Evolutionary conservation across 495 filamentous ascomycete genomes (phyloP), one percentile per base, ranked within the genome.

Genomic region (Podospora australis): DNA sequence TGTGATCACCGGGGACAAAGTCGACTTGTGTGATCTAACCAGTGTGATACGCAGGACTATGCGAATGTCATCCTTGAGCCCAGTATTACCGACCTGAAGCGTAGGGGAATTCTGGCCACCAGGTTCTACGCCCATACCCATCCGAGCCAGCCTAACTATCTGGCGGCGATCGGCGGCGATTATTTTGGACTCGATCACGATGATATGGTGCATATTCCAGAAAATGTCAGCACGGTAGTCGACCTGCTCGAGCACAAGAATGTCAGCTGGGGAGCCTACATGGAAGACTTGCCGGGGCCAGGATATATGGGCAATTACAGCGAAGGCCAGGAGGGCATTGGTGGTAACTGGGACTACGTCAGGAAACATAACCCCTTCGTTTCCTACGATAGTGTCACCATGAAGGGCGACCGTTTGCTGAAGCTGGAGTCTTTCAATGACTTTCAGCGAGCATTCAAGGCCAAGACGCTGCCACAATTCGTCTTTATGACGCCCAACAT

Each of bases 401-500:
- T 36, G 20, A 74, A 82, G 43, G 77, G 71, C 13, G 70, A 73
- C 19, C 76, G 82, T 5, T 66, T 82, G 6, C 65, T 73, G 19
- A 74, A 78, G 42, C 64, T 86, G 54, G 72, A 78, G 58, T 82
- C 79, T 44, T 81, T 88, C 41, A 68, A 66, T 38, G 69, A 69
- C 38, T 84, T 84, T 58, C 62, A 77, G 6, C 58, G 68, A 6
- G 80, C 79, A 46, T 64, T 84, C 38, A 62, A 62, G 20, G 68
- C 75, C 22, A 68, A 78, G 43, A 60, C 59, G n/a, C 70, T 87
- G n/a, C 81, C 80, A 14, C 82, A 86, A 64, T 83, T 78, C 63
- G 70, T 76, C 32, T 83, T 84, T 60, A 74, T 86, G 55, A 81
- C 80, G 7, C 84, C 83, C 7, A 81, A 86, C 69, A 86, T 86